Evolutionary conservation across 108 stramenopile genomes (phyloP), one percentile per base, ranked within the genome.

Genomic region (Thalassiosira profunda): DNA sequence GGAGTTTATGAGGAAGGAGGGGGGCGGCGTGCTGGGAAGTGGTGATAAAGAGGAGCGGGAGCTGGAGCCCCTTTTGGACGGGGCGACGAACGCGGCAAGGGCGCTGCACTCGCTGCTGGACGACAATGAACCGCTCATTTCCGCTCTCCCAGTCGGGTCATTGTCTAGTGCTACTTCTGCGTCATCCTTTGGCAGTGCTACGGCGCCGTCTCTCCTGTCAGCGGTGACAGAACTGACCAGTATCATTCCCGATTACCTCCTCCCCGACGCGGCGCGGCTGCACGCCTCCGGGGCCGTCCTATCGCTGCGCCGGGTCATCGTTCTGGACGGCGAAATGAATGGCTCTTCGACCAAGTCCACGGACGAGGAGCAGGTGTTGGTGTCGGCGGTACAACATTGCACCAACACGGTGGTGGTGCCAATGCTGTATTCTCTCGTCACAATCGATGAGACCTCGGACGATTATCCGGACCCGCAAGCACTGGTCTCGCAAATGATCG

Each of bases 81-180:
- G 70, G 8, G 77, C 70, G 0, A 58, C 43, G 23, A 84, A 80
- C 67, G 76, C 86, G 2, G 56, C 80, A 1, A 71, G 91, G 38
- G 69, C 77, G 34, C 34, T 92, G 24, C 87, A 92, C 56, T 92
- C 91, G 3, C 49, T 86, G 3, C 57, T 85, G 35, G 87, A 92
- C 59, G 91, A 92, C 20, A 92, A 92, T 71, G 17, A 15, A 9
- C 64, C 79, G 1, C 34, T 91, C 21, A 58, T 74, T 18, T 26
- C 6, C 33, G 40, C 34, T 3, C 20, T 0, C 34, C 52, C 49
- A 20, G n/a, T n/a, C n/a, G n/a, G n/a, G n/a, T n/a, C n/a, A n/a
- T n/a, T n/a, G n/a, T n/a, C n/a, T n/a, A n/a, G n/a, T n/a, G n/a
- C n/a, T n/a, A n/a, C n/a, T n/a, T n/a, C n/a, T n/a, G n/a, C n/a